These are phyloP conservation scores for Fusarium multiceps DNA, from an alignment of 2,329 filamentous ascomycete genomes.

Conservation along the genomic window DNA sequence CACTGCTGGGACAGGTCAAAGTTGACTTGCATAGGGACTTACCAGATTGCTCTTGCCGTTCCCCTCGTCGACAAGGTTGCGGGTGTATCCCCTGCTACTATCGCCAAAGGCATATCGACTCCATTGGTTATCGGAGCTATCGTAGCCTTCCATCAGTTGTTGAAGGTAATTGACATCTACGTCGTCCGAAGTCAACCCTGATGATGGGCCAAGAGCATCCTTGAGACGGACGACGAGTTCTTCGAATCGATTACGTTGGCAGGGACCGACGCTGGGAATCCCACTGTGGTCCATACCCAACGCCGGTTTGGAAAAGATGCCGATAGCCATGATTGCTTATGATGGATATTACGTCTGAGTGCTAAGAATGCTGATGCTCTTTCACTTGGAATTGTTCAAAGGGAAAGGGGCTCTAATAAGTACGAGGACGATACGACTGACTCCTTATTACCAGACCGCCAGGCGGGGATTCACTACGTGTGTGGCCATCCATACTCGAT, in stretches of 20 bases:
- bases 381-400: slow-evolving; percentile 9
- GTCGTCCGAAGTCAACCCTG: slow-evolving; percentile 83
- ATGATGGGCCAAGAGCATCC: slow-evolving; percentile 79
- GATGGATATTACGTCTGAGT: slow-evolving; percentile 24
- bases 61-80: slow-evolving; percentile 89
- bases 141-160: slow-evolving; percentile 78
- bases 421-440: slow-evolving; percentile 43
- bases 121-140: slow-evolving; percentile 78
- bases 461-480: slow-evolving; percentile 44
- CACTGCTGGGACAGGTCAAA: slow-evolving; percentile 6
- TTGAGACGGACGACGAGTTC: slow-evolving; percentile 79
- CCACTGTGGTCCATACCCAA: slow-evolving; percentile 29
- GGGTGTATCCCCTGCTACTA: slow-evolving; percentile 76
- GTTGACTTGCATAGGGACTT: slow-evolving; percentile 45
- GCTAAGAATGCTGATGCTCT: slow-evolving; percentile 28
- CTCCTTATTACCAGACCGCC: slow-evolving; percentile 32
- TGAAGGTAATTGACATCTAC: slow-evolving; percentile 80
- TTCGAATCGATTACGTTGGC: slow-evolving; percentile 67
- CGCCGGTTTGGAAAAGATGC: slow-evolving; percentile 47
- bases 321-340: slow-evolving; percentile 51
- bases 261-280: slow-evolving; percentile 39
- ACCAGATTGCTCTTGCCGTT: slow-evolving; percentile 83
- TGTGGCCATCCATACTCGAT: slow-evolving; percentile 40
- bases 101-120: slow-evolving; percentile 79
- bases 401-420: slow-evolving; percentile 17